phyloP scores from a whole-genome alignment of 2,329 filamentous ascomycete species.

The Penicillium oxalicum region DNA sequence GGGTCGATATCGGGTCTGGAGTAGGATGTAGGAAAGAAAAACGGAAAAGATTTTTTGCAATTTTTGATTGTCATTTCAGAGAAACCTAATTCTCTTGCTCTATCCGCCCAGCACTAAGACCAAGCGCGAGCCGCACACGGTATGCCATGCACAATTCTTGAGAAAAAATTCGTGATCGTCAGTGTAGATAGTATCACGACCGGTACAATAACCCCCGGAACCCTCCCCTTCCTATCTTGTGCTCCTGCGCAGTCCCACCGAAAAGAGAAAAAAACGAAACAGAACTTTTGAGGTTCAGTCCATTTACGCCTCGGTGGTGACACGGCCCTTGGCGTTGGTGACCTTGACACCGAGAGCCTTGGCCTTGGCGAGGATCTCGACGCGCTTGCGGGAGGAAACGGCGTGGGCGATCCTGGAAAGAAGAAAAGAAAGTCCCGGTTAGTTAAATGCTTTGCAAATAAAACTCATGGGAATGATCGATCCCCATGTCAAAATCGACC shows the following conservation, averaged over 20 bases:
- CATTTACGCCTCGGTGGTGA: constrained; percentile 79
- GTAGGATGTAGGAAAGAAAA: constrained; percentile 20
- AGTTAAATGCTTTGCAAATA: no score
- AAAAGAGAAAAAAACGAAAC: constrained; percentile 21
- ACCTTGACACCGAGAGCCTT: constrained; percentile 99
- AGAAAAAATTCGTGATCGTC: constrained; percentile 25
- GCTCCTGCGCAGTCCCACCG: constrained; percentile 17
- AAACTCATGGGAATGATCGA: no score
- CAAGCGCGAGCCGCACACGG: constrained; percentile 22
- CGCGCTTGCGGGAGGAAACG: constrained; percentile 96
- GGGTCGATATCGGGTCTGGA: no score
- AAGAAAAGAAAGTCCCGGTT: no score
- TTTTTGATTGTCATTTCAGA: constrained; percentile 38
- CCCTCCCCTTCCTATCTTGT: constrained; percentile 12
- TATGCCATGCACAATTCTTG: constrained; percentile 26
- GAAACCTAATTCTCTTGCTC: constrained; percentile 42
- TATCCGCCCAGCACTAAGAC: constrained; percentile 41
- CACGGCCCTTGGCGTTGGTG: constrained; percentile 98
- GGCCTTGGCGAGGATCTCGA: constrained; percentile 94
- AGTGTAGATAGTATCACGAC: constrained; percentile 23
- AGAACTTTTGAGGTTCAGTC: constrained; percentile 44
- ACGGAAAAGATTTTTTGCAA: constrained; percentile 25
- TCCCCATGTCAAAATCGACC: no score
- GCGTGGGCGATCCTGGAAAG: constrained; percentile 80
- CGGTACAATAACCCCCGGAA: constrained; percentile 21